These are phyloP conservation scores for Inonotus hispidus DNA, from an alignment of 1,284 basidiomycete species.

Conservation along the genomic window DNA sequence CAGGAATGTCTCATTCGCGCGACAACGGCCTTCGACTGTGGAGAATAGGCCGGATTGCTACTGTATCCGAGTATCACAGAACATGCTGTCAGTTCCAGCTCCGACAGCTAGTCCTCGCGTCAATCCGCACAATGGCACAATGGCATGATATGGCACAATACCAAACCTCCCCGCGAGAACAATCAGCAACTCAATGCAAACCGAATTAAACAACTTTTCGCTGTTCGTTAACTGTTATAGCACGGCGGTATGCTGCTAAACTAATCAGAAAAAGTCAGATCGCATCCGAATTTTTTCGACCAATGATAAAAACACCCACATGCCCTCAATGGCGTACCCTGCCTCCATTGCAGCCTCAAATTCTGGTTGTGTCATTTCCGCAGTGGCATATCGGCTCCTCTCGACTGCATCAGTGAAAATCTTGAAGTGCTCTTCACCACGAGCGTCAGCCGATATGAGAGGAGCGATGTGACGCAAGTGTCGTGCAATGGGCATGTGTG, in stretches of 20 bases:
- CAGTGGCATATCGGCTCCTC: constrained; percentile 58
- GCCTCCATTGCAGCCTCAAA: constrained; percentile 62
- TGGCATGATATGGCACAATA: too few species aligned
- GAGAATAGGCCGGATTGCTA: too few species aligned
- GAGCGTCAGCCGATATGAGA: constrained; percentile 35
- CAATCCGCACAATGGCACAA: too few species aligned
- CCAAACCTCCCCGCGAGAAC: too few species aligned
- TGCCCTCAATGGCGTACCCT: constrained; percentile 54
- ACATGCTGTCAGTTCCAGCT: too few species aligned
- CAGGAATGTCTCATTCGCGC: too few species aligned
- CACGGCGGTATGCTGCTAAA: neutral
- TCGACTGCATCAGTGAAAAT: constrained; percentile 76
- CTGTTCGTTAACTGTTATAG: neutral
- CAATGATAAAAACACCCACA: constrained; percentile 31
- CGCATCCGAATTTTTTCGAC: neutral
- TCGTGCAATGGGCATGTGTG: constrained; percentile 64
- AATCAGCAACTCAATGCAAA: neutral
- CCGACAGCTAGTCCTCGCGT: too few species aligned
- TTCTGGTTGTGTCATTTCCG: constrained; percentile 66
- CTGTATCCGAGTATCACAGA: too few species aligned
- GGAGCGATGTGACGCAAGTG: constrained; percentile 71
- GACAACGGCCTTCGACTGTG: too few species aligned
- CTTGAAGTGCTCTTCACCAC: constrained; percentile 35
- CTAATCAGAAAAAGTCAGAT: neutral
- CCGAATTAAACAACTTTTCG: too few species aligned